Percentiles rank a stretch among this genome's conserved stretches.
phyloP scores from a whole-genome alignment of 306 rosid species.

The Gynostemma pentaphyllum region DNA sequence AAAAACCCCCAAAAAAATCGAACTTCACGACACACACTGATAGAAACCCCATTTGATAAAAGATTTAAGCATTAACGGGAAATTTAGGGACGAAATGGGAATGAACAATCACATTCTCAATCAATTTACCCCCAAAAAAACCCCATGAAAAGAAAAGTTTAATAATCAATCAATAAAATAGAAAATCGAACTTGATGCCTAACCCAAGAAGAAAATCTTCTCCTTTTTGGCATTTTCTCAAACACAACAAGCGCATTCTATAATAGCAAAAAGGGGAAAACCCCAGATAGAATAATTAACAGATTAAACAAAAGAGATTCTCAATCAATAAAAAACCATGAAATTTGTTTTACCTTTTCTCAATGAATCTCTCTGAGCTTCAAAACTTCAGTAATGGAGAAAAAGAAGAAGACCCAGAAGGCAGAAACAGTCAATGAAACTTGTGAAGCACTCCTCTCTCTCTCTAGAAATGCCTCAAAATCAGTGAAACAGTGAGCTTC shows the following conservation, averaged over 20 bases:
- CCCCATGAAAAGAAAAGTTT: not conserved
- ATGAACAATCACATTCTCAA: not conserved
- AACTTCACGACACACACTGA: too few relatives aligned
- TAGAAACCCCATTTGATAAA: too few relatives aligned
- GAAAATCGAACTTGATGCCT: too few relatives aligned
- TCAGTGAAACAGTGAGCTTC: constrained; percentile 71
- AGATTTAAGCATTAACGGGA: not conserved
- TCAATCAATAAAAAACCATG: not conserved
- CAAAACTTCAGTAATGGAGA: not conserved
- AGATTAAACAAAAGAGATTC: not conserved
- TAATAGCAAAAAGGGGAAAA: not conserved
- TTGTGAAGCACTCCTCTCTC: constrained; percentile 1
- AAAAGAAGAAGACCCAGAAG: not conserved
- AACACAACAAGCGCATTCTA: not conserved
- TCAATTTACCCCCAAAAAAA: not conserved
- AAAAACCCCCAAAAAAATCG: too few relatives aligned
- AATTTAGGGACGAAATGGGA: not conserved
- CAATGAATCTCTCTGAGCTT: not conserved
- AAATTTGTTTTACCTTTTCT: not conserved
- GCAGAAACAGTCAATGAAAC: not conserved
- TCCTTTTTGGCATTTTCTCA: too few relatives aligned
- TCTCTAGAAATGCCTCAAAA: constrained; percentile 64
- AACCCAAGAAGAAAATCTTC: not conserved
- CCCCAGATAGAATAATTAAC: not conserved
- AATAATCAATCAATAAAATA: not conserved